These are phyloP conservation scores for Sicyos baderoa DNA, from an alignment of 306 rosid species.

Conservation along the genomic window DNA sequence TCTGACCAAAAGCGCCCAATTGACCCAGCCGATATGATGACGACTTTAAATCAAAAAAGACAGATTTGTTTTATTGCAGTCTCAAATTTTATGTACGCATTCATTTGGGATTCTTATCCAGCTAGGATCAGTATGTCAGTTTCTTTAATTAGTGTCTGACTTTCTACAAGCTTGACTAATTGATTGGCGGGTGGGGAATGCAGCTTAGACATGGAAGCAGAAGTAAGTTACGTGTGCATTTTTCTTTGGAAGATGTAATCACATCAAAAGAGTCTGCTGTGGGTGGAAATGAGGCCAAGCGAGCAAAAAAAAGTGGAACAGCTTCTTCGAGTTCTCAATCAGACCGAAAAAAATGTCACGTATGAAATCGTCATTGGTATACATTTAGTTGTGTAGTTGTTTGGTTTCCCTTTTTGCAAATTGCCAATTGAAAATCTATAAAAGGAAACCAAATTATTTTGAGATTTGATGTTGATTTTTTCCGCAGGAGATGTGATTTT, in stretches of 20 bases:
- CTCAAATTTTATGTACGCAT: background rate
- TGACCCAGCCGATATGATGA: background rate
- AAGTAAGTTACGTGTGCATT: constrained; percentile 30
- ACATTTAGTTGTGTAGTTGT: background rate
- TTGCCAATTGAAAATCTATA: background rate
- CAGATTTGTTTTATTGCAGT: background rate
- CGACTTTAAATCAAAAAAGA: background rate
- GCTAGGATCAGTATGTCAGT: background rate
- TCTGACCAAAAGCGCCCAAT: background rate
- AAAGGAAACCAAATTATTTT: background rate
- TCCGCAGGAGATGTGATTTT: background rate
- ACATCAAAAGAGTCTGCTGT: constrained; percentile 29
- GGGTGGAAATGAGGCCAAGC: constrained; percentile 37
- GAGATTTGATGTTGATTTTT: background rate
- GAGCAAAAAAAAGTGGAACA: constrained; percentile 35
- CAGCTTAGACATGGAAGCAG: constrained; percentile 50
- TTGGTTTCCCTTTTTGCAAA: constrained; percentile 8
- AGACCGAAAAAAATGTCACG: constrained; percentile 41
- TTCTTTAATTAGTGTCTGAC: background rate
- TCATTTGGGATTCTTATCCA: constrained; percentile 3
- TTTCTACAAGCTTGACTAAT: background rate
- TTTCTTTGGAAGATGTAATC: constrained; percentile 53
- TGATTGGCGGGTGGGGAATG: constrained; percentile 20
- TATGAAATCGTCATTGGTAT: constrained; percentile 31
- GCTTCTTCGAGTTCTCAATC: constrained; percentile 41